These are phyloP conservation scores for Quercus agrifolia DNA, from an alignment of 306 rosid genomes.

Conservation along the genomic window DNA sequence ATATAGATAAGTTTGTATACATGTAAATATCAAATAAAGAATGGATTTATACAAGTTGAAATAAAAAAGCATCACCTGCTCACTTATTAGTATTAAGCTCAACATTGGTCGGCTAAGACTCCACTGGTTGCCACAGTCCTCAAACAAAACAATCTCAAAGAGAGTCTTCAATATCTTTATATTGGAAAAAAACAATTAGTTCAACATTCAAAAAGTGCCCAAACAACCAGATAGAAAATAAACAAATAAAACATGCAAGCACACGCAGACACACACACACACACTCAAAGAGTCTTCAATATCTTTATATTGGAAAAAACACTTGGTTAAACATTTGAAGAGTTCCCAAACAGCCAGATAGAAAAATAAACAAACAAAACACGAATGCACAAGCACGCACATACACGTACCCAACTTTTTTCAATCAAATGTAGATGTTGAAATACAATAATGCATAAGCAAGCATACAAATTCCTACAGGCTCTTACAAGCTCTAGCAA, in stretches of 20 bases:
- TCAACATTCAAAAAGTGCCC: neutral
- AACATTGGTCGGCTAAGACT: conserved; percentile 67
- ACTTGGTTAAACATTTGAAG: neutral
- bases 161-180: conserved; percentile 55
- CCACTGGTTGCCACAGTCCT: conserved; percentile 65
- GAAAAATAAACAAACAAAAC: neutral
- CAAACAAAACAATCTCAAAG: conserved; percentile 58
- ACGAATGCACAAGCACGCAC: no score
- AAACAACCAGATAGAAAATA: neutral
- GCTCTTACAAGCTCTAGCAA: no score
- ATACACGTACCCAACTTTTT: neutral
- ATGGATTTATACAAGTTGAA: neutral
- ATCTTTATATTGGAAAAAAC: conserved; percentile 25
- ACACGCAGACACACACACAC: neutral
- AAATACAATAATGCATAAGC: no score
- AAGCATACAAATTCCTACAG: no score
- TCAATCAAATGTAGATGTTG: no score
- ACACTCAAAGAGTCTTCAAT: conserved; percentile 38
- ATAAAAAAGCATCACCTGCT: conserved; percentile 36
- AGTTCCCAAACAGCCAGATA: neutral
- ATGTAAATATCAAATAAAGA: neutral
- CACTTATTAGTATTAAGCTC: conserved; percentile 57
- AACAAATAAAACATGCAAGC: neutral
- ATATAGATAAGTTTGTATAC: neutral
- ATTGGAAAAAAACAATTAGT: neutral